phyloP scores from a whole-genome alignment of 1,284 basidiomycete genomes.

The Rhizoctonia solani region DNA sequence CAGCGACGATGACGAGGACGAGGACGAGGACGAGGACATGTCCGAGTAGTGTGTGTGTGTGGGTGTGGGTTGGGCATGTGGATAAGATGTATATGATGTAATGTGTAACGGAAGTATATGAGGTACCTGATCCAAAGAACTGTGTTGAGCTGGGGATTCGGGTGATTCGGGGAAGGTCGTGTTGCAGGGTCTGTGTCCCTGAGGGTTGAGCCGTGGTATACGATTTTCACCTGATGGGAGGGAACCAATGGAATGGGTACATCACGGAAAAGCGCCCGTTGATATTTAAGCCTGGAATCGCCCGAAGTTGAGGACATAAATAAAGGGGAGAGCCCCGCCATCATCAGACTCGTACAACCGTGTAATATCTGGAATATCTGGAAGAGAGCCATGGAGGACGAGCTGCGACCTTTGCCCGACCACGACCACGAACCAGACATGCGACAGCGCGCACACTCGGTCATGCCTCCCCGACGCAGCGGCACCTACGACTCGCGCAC shows the following conservation, averaged over 20 bases:
- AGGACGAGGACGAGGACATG: constrained; percentile 51
- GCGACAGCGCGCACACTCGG: constrained; percentile 28
- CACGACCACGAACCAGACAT: constrained; percentile 14
- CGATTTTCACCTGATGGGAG: no score
- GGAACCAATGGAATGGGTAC: no score
- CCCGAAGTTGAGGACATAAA: no score
- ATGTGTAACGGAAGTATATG: not conserved
- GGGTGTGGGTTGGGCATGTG: no score
- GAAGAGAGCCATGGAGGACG: not conserved
- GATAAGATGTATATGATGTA: not conserved
- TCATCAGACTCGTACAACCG: no score
- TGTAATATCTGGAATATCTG: no score
- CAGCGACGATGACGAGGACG: constrained; percentile 57
- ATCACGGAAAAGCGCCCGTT: no score
- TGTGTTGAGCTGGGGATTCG: not conserved
- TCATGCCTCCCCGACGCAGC: constrained; percentile 11
- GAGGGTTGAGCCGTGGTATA: no score
- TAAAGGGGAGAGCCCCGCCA: not conserved
- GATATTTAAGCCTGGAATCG: no score
- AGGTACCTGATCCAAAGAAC: not conserved
- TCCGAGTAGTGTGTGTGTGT: constrained; percentile 48
- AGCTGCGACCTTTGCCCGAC: not conserved
- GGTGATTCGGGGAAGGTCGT: no score
- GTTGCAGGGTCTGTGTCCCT: no score
- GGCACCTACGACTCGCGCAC: constrained; percentile 22